phyloP scores from a whole-genome alignment of 768 basidiomycete species.

The Tylopilus plumbeoviolaceoides region DNA sequence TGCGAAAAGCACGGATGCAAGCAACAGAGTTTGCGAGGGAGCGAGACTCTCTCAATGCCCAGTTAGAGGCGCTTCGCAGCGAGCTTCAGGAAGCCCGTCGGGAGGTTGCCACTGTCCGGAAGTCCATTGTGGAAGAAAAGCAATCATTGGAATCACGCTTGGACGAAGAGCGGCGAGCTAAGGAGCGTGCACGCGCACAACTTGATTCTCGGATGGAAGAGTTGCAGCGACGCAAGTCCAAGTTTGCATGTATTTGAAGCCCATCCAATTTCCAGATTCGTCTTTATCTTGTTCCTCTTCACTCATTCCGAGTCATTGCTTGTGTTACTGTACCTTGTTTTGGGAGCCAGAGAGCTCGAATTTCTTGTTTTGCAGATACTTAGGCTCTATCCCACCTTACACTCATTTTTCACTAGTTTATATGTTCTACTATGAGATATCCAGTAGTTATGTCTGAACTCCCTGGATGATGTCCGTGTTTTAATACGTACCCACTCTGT shows the following conservation, averaged over 20 bases:
- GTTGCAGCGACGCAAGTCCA: conserved; percentile 78
- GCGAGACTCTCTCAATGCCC: conserved; percentile 66
- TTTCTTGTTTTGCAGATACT: conserved; percentile 29
- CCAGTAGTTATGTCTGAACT: conserved; percentile 20
- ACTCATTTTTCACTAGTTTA: conserved; percentile 29
- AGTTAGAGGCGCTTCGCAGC: conserved; percentile 61
- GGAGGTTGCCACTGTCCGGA: conserved; percentile 72
- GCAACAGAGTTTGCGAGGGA: conserved; percentile 86
- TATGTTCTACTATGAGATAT: conserved; percentile 32
- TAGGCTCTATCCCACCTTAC: conserved; percentile 6
- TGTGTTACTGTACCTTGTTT: conserved; percentile 29
- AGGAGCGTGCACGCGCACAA: conserved; percentile 84
- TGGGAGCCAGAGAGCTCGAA: conserved; percentile 23
- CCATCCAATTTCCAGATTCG: neutral
- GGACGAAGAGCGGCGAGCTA: conserved; percentile 84
- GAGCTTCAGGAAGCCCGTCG: conserved; percentile 77
- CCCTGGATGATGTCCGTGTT: conserved; percentile 16
- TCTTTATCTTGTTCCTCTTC: conserved; percentile 7
- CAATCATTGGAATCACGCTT: conserved; percentile 78
- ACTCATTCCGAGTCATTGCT: conserved; percentile 24
- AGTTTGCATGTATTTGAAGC: conserved; percentile 80
- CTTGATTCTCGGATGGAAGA: conserved; percentile 88
- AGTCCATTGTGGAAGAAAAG: conserved; percentile 84
- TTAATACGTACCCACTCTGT: conserved; percentile 21
- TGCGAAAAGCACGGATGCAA: conserved; percentile 92